phyloP scores from a whole-genome alignment of 2,329 filamentous ascomycete species.

The Ceratocystis colombiana region DNA sequence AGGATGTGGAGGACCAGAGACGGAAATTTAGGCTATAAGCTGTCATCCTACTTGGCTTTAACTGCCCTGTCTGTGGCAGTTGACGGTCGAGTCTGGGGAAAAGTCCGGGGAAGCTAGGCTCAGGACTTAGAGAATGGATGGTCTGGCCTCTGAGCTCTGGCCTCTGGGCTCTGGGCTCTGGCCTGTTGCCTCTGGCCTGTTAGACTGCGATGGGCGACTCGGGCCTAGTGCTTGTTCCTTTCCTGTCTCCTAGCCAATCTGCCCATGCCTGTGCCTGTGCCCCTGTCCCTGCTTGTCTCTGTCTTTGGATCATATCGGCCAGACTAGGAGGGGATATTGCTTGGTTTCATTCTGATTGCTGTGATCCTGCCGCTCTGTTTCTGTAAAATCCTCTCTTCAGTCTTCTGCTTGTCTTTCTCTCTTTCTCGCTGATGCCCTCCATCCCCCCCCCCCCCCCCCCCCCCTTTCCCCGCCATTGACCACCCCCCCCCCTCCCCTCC shows the following conservation, averaged over 20 bases:
- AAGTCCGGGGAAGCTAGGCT: slow-evolving; percentile 11
- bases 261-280: no score
- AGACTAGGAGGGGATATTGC: no score
- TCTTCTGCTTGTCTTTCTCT: neutral
- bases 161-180: neutral
- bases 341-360: no score
- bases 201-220: neutral
- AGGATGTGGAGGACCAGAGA: neutral
- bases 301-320: neutral
- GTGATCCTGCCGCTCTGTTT: no score
- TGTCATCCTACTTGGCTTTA: neutral
- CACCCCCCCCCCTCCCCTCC: neutral
- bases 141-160: neutral
- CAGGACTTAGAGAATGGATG: neutral
- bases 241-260: no score
- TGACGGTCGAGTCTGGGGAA: slow-evolving; percentile 12
- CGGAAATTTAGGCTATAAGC: slow-evolving; percentile 7
- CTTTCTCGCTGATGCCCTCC: neutral
- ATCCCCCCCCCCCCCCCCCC: neutral
- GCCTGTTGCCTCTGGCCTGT: no score
- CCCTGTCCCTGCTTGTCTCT: neutral
- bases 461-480: neutral
- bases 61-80: neutral
- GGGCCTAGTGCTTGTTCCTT: neutral
- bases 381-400: neutral